Conservation (phyloP, 2,329 filamentous ascomycete species). For the Didymella sp. region DNA sequence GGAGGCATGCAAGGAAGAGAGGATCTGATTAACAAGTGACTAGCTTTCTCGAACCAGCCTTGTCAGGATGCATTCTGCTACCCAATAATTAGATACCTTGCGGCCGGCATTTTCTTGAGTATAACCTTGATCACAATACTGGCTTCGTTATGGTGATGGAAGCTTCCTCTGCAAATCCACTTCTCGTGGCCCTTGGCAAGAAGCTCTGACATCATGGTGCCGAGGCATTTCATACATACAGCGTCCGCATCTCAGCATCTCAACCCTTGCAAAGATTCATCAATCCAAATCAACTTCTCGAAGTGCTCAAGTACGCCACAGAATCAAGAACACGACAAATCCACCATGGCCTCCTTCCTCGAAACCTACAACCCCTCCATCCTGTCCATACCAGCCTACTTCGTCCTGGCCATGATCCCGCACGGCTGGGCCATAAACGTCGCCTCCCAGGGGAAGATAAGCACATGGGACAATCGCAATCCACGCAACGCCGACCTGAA, state of each 20-base stretch:
- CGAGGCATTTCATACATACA: slow-evolving; percentile 5
- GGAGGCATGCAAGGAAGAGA: neutral
- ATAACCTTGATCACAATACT: slow-evolving; percentile 3
- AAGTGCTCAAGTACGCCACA: neutral
- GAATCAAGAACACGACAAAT: neutral
- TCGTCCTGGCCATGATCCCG: slow-evolving; percentile 51
- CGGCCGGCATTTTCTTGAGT: neutral
- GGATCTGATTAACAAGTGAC: neutral
- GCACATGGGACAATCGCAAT: slow-evolving; percentile 54
- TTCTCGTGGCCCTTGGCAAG: neutral
- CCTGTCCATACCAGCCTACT: slow-evolving; percentile 55
- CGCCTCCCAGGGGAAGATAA: slow-evolving; percentile 47
- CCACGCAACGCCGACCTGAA: slow-evolving; percentile 49
- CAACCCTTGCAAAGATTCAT: too few species aligned
- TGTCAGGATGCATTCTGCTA: slow-evolving; percentile 8
- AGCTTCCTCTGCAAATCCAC: neutral
- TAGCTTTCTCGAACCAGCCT: neutral
- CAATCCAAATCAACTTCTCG: too few species aligned
- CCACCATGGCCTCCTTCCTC: slow-evolving; percentile 17
- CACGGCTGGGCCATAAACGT: slow-evolving; percentile 50
- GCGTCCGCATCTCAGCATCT: neutral
- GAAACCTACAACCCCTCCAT: slow-evolving; percentile 50
- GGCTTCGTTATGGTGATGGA: neutral
- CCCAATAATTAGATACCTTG: slow-evolving; percentile 2
- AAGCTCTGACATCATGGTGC: slow-evolving; percentile 24